Conservation (phyloP, 2,329 filamentous ascomycete species). For the Nakataea oryzae region DNA sequence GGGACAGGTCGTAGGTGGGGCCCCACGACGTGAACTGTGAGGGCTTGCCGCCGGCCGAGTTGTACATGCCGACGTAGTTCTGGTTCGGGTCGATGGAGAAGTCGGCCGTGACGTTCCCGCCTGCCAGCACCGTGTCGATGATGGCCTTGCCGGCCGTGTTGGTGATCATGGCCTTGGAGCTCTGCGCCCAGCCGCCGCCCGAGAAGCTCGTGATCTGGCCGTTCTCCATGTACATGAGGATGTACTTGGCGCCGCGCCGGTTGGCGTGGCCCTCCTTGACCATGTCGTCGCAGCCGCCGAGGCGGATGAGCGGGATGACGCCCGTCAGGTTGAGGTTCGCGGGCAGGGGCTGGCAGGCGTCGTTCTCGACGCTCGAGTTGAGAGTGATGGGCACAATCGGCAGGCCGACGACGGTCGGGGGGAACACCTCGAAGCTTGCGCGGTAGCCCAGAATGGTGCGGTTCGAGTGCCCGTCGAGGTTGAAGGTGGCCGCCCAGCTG, state of each 20-base stretch:
- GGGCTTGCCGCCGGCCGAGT: slow-evolving; percentile 22
- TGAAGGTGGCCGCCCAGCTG: slow-evolving; percentile 8
- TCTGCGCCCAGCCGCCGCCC: slow-evolving; percentile 6
- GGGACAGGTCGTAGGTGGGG: slow-evolving; percentile 27
- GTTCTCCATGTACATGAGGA: slow-evolving; percentile 44
- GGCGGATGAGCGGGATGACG: slow-evolving; percentile 48
- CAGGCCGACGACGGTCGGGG: slow-evolving; percentile 9
- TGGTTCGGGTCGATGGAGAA: slow-evolving; percentile 6
- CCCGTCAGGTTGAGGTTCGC: slow-evolving; percentile 36
- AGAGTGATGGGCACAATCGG: slow-evolving; percentile 15
- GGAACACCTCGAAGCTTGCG: slow-evolving; percentile 7
- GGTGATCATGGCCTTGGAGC: slow-evolving; percentile 16
- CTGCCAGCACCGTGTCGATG: slow-evolving; percentile 16
- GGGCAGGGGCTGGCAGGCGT: slow-evolving; percentile 39
- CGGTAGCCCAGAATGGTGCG: slow-evolving; percentile 8
- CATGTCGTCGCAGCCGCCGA: slow-evolving; percentile 45
- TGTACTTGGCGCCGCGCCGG: slow-evolving; percentile 44
- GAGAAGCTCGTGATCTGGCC: slow-evolving; percentile 9
- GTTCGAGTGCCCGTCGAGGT: slow-evolving; percentile 4
- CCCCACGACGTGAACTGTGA: slow-evolving; percentile 30
- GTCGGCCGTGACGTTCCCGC: slow-evolving; percentile 20
- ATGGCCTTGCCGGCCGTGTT: slow-evolving; percentile 18
- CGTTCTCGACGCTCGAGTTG: slow-evolving; percentile 33
- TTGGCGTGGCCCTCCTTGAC: slow-evolving; percentile 42
- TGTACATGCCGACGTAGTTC: slow-evolving; percentile 7